phyloP scores from a whole-genome alignment of 768 basidiomycete species.

The Coprinellus micaceus region DNA sequence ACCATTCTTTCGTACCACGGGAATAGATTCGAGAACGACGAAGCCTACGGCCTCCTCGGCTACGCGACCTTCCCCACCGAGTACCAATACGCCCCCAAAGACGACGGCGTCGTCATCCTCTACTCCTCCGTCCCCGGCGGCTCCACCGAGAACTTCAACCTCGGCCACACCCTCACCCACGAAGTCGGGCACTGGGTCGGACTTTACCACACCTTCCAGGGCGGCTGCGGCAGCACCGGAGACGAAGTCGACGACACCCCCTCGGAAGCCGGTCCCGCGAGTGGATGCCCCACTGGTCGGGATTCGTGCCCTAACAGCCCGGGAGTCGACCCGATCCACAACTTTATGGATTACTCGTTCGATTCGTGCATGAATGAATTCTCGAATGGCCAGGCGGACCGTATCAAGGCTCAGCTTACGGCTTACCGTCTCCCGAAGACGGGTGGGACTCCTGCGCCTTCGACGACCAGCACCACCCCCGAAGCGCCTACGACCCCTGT shows the following conservation, averaged over 20 bases:
- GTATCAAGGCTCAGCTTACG: slow-evolving; percentile 4
- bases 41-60: slow-evolving; percentile 33
- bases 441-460: not conserved
- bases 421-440: not conserved
- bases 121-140: slow-evolving; percentile 32
- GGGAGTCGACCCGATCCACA: slow-evolving; percentile 16
- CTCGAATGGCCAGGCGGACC: slow-evolving; percentile 1
- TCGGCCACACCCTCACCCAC: slow-evolving; percentile 38
- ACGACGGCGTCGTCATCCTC: slow-evolving; percentile 38
- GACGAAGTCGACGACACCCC: slow-evolving; percentile 40
- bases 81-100: slow-evolving; percentile 24
- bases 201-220: slow-evolving; percentile 44
- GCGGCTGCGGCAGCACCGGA: slow-evolving; percentile 34
- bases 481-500: not conserved
- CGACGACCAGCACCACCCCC: not conserved
- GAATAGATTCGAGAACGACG: slow-evolving; percentile 24
- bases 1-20: not conserved
- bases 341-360: slow-evolving; percentile 13
- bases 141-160: slow-evolving; percentile 30
- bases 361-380: slow-evolving; percentile 6
- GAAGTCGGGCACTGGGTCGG: slow-evolving; percentile 48
- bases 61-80: slow-evolving; percentile 42
- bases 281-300: slow-evolving; percentile 26
- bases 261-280: slow-evolving; percentile 30
- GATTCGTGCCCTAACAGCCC: slow-evolving; percentile 20